Conservation (phyloP, 805 yeast genomes). For the Clavispora phyllophila region DNA sequence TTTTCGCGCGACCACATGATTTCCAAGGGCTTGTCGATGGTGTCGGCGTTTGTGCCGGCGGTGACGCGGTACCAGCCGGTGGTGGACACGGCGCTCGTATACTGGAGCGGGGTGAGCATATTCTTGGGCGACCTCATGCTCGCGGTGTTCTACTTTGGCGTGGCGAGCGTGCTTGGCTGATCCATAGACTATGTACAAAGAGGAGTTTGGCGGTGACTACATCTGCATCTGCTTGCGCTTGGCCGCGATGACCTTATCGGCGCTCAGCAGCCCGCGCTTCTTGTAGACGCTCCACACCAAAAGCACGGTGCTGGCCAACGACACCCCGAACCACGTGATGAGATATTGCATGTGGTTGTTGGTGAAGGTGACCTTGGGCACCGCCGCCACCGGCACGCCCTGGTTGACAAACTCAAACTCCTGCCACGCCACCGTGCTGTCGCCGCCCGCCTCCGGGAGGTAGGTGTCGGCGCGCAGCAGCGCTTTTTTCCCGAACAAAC, state of each 20-base stretch:
- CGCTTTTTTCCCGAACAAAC: constrained; percentile 8
- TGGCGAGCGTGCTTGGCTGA: constrained; percentile 19
- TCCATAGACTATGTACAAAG: constrained; percentile 1
- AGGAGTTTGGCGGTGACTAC: not conserved
- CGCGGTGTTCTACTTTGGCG: constrained; percentile 35
- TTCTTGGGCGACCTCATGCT: constrained; percentile 33
- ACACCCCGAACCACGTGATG: constrained; percentile 92
- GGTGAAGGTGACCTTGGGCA: constrained; percentile 73
- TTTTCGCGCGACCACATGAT: constrained; percentile 24
- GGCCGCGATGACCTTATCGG: constrained; percentile 37
- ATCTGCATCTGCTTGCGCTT: constrained; percentile 33
- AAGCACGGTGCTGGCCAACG: constrained; percentile 66
- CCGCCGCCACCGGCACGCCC: constrained; percentile 88
- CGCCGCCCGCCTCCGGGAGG: constrained; percentile 20
- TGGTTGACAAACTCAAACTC: constrained; percentile 57
- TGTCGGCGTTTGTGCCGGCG: constrained; percentile 31
- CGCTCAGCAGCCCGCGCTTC: constrained; percentile 26
- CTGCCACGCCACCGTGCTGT: constrained; percentile 34
- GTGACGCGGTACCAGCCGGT: constrained; percentile 24
- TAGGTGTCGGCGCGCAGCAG: constrained; percentile 13
- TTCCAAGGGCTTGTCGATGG: constrained; percentile 27
- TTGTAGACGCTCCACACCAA: constrained; percentile 37
- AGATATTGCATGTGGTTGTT: constrained; percentile 91
- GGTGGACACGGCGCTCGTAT: constrained; percentile 24
- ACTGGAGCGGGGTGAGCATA: constrained; percentile 35